Evolutionary conservation across 2,329 filamentous ascomycete species (phyloP).

Genomic region (Zalaria obscura): DNA sequence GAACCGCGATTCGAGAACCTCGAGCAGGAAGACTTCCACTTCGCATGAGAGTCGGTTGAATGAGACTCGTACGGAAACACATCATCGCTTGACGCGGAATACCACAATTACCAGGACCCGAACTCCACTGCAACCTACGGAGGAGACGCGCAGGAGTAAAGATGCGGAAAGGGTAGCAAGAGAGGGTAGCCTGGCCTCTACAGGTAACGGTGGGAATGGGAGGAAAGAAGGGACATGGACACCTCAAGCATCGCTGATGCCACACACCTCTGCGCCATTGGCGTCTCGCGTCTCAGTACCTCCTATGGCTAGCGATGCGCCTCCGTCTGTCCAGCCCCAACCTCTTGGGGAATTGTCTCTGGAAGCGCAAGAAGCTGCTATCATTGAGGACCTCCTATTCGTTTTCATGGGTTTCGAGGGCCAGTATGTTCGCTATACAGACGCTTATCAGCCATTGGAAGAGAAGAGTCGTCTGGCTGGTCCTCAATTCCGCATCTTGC

Average conservation of each 20-base stretch:
- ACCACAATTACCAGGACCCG: constrained; percentile 19
- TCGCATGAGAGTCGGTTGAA: constrained; percentile 13
- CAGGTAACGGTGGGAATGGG: not conserved
- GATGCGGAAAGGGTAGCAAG: not conserved
- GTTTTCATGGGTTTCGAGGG: constrained; percentile 98
- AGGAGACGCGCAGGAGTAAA: constrained; percentile 9
- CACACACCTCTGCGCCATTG: constrained; percentile 56
- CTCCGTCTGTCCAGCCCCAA: constrained; percentile 51
- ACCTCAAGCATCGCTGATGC: constrained; percentile 62
- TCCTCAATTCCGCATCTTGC: constrained; percentile 63
- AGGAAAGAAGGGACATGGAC: constrained; percentile 47
- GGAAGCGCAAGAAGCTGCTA: constrained; percentile 70
- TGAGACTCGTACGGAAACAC: constrained; percentile 21
- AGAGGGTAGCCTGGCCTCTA: not conserved
- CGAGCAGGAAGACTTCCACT: not conserved
- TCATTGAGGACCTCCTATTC: constrained; percentile 82
- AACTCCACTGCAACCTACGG: constrained; percentile 21
- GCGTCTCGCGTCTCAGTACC: constrained; percentile 52
- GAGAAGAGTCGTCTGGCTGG: constrained; percentile 81
- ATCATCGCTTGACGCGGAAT: constrained; percentile 21
- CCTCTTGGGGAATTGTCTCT: constrained; percentile 58
- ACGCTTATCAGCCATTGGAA: constrained; percentile 66
- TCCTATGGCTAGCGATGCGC: constrained; percentile 51
- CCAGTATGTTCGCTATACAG: constrained; percentile 83
- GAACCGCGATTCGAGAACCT: constrained; percentile 10